Evolutionary conservation across 352 stramenopile species (phyloP).

Genomic region (Phytophthora sansomeana): DNA sequence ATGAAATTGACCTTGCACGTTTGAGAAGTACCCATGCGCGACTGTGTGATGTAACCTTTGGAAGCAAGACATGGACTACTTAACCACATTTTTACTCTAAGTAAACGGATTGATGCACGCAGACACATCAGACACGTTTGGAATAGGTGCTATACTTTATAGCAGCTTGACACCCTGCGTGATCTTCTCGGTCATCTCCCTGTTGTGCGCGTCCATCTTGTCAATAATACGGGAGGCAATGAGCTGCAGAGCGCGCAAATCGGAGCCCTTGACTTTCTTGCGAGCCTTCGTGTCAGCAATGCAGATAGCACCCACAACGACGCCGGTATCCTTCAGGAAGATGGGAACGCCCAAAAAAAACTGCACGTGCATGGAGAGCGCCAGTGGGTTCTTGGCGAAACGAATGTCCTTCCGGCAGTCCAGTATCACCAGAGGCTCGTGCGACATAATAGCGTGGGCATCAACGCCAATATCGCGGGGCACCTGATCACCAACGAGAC

Average conservation of each 20-base stretch:
- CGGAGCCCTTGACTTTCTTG: constrained; percentile 69
- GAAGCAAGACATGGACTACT: constrained; percentile 25
- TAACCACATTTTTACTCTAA: constrained; percentile 32
- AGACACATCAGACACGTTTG: constrained; percentile 11
- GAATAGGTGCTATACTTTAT: constrained; percentile 21
- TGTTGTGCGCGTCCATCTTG: constrained; percentile 73
- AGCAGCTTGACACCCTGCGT: constrained; percentile 49
- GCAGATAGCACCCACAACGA: constrained; percentile 77
- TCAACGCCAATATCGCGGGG: constrained; percentile 81
- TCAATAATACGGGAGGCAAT: constrained; percentile 74
- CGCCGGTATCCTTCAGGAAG: constrained; percentile 65
- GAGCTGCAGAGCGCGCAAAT: constrained; percentile 71
- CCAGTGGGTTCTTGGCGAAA: constrained; percentile 85
- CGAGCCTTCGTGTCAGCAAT: constrained; percentile 73
- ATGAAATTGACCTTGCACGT: too few relatives aligned
- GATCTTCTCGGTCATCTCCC: constrained; percentile 36
- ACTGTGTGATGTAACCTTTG: constrained; percentile 14
- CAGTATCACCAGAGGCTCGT: constrained; percentile 72
- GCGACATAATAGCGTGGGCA: constrained; percentile 79
- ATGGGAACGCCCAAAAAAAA: constrained; percentile 85
- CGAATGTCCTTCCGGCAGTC: constrained; percentile 82
- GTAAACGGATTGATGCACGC: background rate
- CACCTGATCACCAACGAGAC: constrained; percentile 79
- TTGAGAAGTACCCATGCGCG: too few relatives aligned
- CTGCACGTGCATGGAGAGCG: constrained; percentile 74